Evolutionary conservation across 163 green algal genomes (phyloP).

Genomic region (Smithsoniella earleae): DNA sequence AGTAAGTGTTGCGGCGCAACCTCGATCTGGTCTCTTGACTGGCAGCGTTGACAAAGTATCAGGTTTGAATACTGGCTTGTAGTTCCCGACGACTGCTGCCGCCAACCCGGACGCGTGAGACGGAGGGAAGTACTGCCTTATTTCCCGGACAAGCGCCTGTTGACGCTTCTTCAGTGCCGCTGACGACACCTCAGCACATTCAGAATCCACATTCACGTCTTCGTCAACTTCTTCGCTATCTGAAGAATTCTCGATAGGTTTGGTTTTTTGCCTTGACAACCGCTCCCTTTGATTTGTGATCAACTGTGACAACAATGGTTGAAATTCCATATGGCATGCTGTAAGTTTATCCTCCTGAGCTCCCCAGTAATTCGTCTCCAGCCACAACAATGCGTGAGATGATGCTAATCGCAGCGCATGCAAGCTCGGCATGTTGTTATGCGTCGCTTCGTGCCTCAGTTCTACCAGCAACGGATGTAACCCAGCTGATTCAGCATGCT

Average conservation of each 20-base stretch:
- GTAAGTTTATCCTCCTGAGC: conserved; percentile 14
- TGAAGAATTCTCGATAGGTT: neutral
- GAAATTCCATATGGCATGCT: neutral
- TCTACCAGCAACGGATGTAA: conserved; percentile 70
- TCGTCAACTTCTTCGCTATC: neutral
- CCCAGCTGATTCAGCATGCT: conserved; percentile 43
- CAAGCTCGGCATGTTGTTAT: conserved; percentile 71
- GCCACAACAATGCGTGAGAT: conserved; percentile 55
- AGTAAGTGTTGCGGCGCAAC: neutral
- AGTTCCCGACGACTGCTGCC: neutral
- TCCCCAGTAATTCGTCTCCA: conserved; percentile 63
- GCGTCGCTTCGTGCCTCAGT: conserved; percentile 67
- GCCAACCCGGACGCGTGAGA: neutral
- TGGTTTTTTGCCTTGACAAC: neutral
- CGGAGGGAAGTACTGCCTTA: neutral
- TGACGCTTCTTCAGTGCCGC: conserved; percentile 7
- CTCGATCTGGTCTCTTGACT: neutral
- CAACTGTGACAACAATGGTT: neutral
- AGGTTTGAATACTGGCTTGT: neutral
- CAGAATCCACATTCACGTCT: neutral
- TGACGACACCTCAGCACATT: neutral
- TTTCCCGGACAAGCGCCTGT: neutral
- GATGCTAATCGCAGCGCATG: conserved; percentile 51
- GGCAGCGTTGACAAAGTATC: neutral
- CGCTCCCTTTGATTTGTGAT: neutral